Evolutionary conservation across 1,284 basidiomycete species (phyloP).

Genomic region (Leccinum huronense): DNA sequence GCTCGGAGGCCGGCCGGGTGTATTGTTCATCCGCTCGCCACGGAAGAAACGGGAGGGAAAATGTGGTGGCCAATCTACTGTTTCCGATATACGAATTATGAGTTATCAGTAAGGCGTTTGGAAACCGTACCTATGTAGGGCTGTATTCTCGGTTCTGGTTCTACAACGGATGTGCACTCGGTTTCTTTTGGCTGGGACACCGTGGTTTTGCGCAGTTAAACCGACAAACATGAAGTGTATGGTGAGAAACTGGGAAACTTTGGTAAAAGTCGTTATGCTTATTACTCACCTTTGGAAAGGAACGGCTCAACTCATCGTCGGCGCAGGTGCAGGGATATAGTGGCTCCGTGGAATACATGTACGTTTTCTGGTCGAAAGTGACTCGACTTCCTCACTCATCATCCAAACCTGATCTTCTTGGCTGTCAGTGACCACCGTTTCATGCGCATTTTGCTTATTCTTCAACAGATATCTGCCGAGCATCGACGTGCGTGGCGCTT

Average conservation of each 20-base stretch:
- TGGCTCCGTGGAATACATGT: constrained; percentile 54
- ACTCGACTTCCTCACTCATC: constrained; percentile 3
- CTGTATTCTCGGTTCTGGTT: not conserved
- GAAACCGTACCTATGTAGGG: not conserved
- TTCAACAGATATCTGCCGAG: constrained; percentile 46
- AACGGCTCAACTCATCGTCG: constrained; percentile 48
- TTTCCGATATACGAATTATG: not conserved
- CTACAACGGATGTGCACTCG: not conserved
- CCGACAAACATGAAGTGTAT: too few relatives aligned
- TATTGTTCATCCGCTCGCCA: constrained; percentile 7
- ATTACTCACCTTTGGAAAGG: constrained; percentile 36
- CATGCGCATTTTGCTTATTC: constrained; percentile 47
- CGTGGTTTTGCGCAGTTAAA: too few relatives aligned
- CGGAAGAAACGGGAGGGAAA: constrained; percentile 3
- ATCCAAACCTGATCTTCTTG: constrained; percentile 50
- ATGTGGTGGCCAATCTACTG: not conserved
- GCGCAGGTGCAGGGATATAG: constrained; percentile 47
- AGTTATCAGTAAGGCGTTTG: constrained; percentile 5
- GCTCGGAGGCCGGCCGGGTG: not conserved
- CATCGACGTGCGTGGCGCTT: constrained; percentile 44
- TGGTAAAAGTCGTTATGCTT: too few relatives aligned
- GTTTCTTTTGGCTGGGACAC: not conserved
- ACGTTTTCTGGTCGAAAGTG: constrained; percentile 10
- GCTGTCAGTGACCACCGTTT: constrained; percentile 40
- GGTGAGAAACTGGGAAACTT: too few relatives aligned